A percentile compares a stretch with the other conserved stretches of the same genome.
Evolutionary conservation across 768 basidiomycete species (phyloP).

Genomic region (Cantharellus cinnabarinus): DNA sequence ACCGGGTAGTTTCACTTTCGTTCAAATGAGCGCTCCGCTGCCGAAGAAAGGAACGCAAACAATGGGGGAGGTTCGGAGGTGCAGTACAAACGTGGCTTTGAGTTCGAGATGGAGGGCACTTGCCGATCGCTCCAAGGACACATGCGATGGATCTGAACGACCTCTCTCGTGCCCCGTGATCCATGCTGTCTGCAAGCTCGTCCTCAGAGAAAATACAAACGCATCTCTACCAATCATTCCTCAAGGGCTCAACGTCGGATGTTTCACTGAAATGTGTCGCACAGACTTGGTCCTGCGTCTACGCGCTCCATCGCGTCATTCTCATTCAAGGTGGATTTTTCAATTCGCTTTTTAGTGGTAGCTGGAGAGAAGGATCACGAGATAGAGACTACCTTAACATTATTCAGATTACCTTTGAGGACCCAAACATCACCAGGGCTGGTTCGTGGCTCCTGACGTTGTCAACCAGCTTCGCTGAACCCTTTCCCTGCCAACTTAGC

Average conservation of each 20-base stretch:
- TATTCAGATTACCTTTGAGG: constrained; percentile 56
- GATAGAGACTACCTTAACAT: constrained; percentile 7
- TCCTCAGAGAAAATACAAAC: constrained; percentile 25
- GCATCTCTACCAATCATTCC: constrained; percentile 58
- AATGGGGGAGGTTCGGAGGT: too few relatives aligned
- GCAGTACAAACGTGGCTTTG: too few relatives aligned
- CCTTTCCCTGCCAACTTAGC: constrained; percentile 24
- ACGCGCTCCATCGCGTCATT: constrained; percentile 65
- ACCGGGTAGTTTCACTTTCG: too few relatives aligned
- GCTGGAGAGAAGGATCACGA: constrained; percentile 39
- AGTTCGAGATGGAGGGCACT: too few relatives aligned
- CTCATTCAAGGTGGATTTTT: constrained; percentile 88
- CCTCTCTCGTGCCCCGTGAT: background rate
- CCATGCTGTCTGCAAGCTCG: background rate
- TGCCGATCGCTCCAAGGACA: too few relatives aligned
- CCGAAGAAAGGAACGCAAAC: too few relatives aligned
- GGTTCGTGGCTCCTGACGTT: constrained; percentile 27
- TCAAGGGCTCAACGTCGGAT: constrained; percentile 55
- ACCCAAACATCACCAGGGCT: constrained; percentile 72
- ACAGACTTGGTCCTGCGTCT: constrained; percentile 43
- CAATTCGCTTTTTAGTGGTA: constrained; percentile 64
- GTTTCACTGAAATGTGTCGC: constrained; percentile 40
- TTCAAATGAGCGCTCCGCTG: too few relatives aligned
- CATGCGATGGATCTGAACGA: too few relatives aligned
- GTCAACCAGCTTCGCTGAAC: constrained; percentile 4